Evolutionary conservation across 2,329 filamentous ascomycete genomes (phyloP).

Genomic region (Amauroascus niger): DNA sequence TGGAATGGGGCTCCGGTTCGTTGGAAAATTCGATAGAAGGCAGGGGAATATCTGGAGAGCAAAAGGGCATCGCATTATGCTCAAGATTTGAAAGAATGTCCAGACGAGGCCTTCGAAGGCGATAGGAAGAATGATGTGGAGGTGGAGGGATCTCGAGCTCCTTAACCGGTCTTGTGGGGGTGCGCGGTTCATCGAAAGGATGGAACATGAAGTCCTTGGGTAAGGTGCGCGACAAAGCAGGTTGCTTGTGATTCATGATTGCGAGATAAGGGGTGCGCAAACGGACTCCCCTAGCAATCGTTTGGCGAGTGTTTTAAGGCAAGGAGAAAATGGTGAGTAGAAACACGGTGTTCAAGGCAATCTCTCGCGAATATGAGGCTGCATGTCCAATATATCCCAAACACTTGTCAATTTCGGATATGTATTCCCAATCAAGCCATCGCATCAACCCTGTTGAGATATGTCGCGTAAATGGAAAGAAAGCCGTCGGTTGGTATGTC

Average conservation of each 20-base stretch:
- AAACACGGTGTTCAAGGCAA: background rate
- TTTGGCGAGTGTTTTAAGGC: background rate
- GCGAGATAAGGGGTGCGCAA: background rate
- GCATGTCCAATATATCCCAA: slow-evolving; percentile 1
- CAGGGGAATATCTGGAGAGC: slow-evolving; percentile 32
- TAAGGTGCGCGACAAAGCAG: slow-evolving; percentile 37
- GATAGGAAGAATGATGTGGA: slow-evolving; percentile 37
- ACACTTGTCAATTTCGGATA: background rate
- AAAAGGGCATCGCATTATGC: slow-evolving; percentile 28
- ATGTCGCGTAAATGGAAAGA: background rate
- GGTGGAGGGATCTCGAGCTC: slow-evolving; percentile 37
- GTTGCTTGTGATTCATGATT: slow-evolving; percentile 33
- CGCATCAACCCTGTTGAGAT: background rate
- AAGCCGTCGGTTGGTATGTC: background rate
- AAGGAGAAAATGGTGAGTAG: background rate
- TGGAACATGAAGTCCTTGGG: slow-evolving; percentile 41
- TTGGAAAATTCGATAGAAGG: slow-evolving; percentile 36
- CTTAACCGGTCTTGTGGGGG: slow-evolving; percentile 34
- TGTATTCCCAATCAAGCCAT: background rate
- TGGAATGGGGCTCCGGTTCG: slow-evolving; percentile 8
- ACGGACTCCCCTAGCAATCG: background rate
- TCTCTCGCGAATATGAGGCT: background rate
- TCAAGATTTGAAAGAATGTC: slow-evolving; percentile 28
- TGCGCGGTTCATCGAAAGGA: slow-evolving; percentile 31
- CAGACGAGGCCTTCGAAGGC: slow-evolving; percentile 33